phyloP scores from a whole-genome alignment of 805 yeast genomes.

The Lachancea sp. region DNA sequence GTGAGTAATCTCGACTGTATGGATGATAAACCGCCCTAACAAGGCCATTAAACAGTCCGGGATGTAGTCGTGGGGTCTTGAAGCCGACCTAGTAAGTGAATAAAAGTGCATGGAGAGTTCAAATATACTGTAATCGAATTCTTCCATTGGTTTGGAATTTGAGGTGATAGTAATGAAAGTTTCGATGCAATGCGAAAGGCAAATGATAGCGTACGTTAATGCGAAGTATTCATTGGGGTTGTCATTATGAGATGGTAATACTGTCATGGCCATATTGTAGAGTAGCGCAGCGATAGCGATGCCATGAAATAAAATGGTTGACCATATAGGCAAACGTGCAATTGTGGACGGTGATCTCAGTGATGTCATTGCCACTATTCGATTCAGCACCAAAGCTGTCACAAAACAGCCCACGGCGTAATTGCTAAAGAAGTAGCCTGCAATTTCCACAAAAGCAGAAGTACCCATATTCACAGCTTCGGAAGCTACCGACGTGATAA shows the following conservation, averaged over 20 bases:
- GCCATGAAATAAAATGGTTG: conserved; percentile 31
- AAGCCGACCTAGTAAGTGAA: conserved; percentile 8
- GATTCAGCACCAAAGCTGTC: conserved; percentile 51
- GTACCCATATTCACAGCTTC: not conserved
- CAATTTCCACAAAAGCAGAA: conserved; percentile 10
- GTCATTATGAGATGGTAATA: conserved; percentile 8
- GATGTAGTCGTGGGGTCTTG: conserved; percentile 9
- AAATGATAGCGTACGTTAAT: conserved; percentile 53
- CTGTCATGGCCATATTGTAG: conserved; percentile 11
- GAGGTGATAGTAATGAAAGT: conserved; percentile 49
- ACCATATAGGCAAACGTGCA: conserved; percentile 21
- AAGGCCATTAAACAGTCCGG: conserved; percentile 46
- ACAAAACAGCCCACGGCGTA: conserved; percentile 50
- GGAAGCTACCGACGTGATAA: not conserved
- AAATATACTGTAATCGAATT: conserved; percentile 26
- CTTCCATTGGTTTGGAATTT: conserved; percentile 31
- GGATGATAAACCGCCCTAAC: conserved; percentile 53
- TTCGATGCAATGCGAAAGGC: conserved; percentile 46
- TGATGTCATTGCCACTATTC: conserved; percentile 54
- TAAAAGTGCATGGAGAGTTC: conserved; percentile 27
- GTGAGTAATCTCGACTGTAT: conserved; percentile 53
- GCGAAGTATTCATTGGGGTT: conserved; percentile 35
- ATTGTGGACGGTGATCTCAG: conserved; percentile 35
- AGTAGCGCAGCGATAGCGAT: conserved; percentile 18
- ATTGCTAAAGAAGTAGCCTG: conserved; percentile 43